Percentiles rank a stretch among this genome's conserved stretches.
These are phyloP conservation scores for Daldinia vernicosa DNA, from an alignment of 495 filamentous ascomycete species.

Conservation along the genomic window DNA sequence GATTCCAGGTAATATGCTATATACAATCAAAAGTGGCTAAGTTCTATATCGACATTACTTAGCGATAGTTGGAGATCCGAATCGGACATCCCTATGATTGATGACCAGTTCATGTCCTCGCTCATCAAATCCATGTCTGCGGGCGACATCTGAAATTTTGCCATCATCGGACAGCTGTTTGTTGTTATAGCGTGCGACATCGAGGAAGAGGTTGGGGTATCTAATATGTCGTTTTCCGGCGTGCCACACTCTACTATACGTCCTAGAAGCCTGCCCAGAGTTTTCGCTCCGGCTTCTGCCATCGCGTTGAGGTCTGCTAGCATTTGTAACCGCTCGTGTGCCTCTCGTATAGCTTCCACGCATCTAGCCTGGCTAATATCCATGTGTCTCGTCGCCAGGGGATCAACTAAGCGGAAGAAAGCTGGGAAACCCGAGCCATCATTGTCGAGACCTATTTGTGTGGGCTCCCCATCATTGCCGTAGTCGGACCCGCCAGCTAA, in stretches of 20 bases:
- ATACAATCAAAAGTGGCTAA: conserved; percentile 2
- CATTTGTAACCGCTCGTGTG: conserved; percentile 3
- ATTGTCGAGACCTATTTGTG: background rate
- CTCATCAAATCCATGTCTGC: background rate
- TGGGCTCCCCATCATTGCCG: background rate
- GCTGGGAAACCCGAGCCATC: background rate
- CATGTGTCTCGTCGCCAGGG: background rate
- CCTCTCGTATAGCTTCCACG: conserved; percentile 11
- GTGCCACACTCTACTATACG: conserved; percentile 1
- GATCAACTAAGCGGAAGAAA: conserved; percentile 9
- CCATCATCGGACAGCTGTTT: background rate
- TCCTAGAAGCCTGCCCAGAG: conserved; percentile 1
- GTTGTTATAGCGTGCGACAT: background rate
- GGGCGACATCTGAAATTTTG: background rate
- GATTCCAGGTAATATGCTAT: background rate
- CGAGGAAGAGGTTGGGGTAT: background rate
- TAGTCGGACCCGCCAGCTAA: background rate
- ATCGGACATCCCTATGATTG: conserved; percentile 1
- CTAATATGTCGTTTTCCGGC: background rate
- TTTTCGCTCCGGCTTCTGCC: conserved; percentile 8
- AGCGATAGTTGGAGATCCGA: background rate
- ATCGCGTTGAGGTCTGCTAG: conserved; percentile 6
- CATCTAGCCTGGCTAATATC: background rate
- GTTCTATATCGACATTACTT: conserved; percentile 2
- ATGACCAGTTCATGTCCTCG: conserved; percentile 1